These are phyloP conservation scores for Aspergillus texensis DNA, from an alignment of 2,329 filamentous ascomycete species.

Conservation along the genomic window DNA sequence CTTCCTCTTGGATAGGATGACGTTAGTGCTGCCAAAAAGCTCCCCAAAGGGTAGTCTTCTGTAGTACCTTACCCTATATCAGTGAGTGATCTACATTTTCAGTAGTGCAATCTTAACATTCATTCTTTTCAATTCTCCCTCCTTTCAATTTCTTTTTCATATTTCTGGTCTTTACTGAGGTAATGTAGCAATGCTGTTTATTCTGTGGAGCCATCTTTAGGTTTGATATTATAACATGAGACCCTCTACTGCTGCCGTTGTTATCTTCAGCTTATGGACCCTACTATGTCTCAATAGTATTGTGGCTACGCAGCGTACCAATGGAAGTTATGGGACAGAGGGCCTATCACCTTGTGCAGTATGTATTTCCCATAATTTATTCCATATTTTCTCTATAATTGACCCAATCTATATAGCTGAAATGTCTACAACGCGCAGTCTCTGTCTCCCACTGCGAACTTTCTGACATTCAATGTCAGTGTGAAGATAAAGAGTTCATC, in stretches of 20 bases:
- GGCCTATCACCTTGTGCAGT: conserved; percentile 1
- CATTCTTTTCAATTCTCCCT: background rate
- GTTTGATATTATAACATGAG: background rate
- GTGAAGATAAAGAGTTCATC: background rate
- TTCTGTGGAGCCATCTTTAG: background rate
- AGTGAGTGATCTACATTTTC: background rate
- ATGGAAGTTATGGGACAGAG: background rate
- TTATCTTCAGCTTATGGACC: background rate
- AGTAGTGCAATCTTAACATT: too few species aligned
- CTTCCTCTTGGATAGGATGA: background rate
- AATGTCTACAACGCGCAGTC: background rate
- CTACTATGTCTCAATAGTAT: background rate
- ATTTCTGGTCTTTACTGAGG: background rate
- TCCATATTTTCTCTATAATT: background rate
- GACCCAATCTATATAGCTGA: background rate
- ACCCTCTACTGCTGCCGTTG: background rate
- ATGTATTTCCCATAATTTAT: background rate
- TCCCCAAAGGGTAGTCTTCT: too few species aligned
- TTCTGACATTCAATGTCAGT: conserved; percentile 1
- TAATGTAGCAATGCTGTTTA: background rate
- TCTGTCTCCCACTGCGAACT: background rate
- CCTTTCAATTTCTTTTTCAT: background rate
- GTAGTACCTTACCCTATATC: background rate
- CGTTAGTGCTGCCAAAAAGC: background rate
- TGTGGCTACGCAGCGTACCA: background rate